These are phyloP conservation scores for Volutella citrinella DNA, from an alignment of 2,329 filamentous ascomycete genomes.

Conservation along the genomic window DNA sequence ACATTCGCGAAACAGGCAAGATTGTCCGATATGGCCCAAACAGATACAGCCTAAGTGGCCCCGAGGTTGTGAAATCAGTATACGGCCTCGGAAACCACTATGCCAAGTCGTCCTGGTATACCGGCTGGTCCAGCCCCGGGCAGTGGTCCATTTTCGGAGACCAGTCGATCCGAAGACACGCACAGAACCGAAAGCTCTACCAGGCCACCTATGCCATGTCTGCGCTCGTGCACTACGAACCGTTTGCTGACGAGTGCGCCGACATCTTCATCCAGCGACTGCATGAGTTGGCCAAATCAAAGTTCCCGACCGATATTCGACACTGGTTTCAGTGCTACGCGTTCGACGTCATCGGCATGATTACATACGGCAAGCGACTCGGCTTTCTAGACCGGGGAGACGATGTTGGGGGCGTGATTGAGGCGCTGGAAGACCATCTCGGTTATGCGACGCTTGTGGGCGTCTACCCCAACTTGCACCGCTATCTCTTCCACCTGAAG, in stretches of 20 bases:
- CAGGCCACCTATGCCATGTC: slow-evolving; percentile 46
- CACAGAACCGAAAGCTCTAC: too few species aligned
- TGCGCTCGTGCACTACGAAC: slow-evolving; percentile 45
- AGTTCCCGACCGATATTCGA: slow-evolving; percentile 33
- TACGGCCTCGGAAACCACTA: slow-evolving; percentile 29
- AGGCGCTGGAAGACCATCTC: background rate
- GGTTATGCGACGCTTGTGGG: background rate
- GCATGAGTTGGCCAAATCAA: slow-evolving; percentile 20
- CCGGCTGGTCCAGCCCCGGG: too few species aligned
- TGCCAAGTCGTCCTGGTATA: slow-evolving; percentile 32
- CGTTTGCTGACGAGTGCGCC: slow-evolving; percentile 45
- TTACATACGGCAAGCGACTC: slow-evolving; percentile 37
- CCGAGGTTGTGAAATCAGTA: slow-evolving; percentile 36
- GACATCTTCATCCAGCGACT: slow-evolving; percentile 32
- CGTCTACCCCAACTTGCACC: slow-evolving; percentile 9
- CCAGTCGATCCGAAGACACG: too few species aligned
- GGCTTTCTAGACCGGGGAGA: slow-evolving; percentile 45
- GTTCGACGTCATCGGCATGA: slow-evolving; percentile 49
- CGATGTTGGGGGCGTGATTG: slow-evolving; percentile 41
- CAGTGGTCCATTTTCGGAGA: too few species aligned
- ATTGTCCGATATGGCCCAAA: slow-evolving; percentile 47
- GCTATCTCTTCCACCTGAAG: slow-evolving; percentile 12
- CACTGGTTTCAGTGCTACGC: slow-evolving; percentile 46
- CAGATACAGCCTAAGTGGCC: slow-evolving; percentile 44
- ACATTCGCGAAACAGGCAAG: slow-evolving; percentile 6